Evolutionary conservation across 2,329 filamentous ascomycete species (phyloP), one percentile per base, ranked within the genome.

Genomic region (Bipolaris zeicola): DNA sequence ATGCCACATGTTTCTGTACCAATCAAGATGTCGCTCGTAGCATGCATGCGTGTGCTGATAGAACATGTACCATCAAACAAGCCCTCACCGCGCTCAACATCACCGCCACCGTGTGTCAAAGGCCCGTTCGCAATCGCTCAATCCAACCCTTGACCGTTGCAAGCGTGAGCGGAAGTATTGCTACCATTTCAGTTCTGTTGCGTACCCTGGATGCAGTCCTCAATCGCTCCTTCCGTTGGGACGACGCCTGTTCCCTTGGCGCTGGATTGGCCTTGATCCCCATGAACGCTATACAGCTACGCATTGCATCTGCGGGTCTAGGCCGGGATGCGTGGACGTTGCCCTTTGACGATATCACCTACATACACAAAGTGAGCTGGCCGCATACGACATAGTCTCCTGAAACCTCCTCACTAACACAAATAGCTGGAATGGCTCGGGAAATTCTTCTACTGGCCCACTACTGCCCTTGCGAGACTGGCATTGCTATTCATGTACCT

Each of bases 401-500:
- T 2, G 20, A 44, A 7, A 7, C 26, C 20, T 14, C 2, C 2
- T 28, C 8, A 44, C 31, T 43, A 34, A 37, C 13, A 49, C 28
- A 28, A 22, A 18, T 48, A 69, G 65, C 55, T 67, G 4, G 68
- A 61, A 34, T 70, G 65, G 44, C 62, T 61, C 51, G 57, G 58
- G 37, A 65, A 70, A 47, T 28, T 58, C 1, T 52, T 65, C 10
- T 69, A 70, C 45, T 50, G 69, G 14, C 28, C 55, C 13, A 46
- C 66, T 5, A 60, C 63, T 6, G 62, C 57, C 11, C 36, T 71
- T 18, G 64, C 63, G 10, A 71, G 69, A 52, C 65, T 72, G 14
- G 68, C 69, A 11, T 66, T 73, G 34, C 55, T 72, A 6, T 55
- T 66, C 11, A 66, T 71, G 50, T 72, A 67, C 52, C 68, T 72